Conservation (phyloP, 441 rosid genomes). For the Flueggea neowawraea region DNA sequence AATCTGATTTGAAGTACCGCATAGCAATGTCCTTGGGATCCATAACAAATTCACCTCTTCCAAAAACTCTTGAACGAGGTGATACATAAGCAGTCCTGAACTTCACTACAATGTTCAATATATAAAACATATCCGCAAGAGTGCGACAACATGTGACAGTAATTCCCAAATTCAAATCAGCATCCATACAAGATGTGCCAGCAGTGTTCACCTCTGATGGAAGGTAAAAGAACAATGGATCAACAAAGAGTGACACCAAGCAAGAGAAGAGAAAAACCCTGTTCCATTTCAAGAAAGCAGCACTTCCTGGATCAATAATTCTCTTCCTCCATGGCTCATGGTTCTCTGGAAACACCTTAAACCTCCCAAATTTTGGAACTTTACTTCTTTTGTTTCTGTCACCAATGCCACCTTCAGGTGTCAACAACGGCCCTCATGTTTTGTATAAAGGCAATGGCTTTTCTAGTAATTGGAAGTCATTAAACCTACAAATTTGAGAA, state of each 20-base stretch:
- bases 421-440: constrained; percentile 32
- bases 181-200: constrained; percentile 51
- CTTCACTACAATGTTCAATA: constrained; percentile 57
- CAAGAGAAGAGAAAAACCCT: constrained; percentile 75
- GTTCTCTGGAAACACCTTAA: constrained; percentile 54
- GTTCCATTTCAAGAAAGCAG: constrained; percentile 68
- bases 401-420: constrained; percentile 25
- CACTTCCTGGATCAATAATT: constrained; percentile 83
- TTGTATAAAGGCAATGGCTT: constrained; percentile 41
- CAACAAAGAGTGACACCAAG: constrained; percentile 70
- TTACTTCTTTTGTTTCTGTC: constrained; percentile 23
- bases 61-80: constrained; percentile 74
- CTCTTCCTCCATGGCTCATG: constrained; percentile 42
- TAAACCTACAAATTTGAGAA: constrained; percentile 34
- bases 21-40: constrained; percentile 60
- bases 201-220: constrained; percentile 48
- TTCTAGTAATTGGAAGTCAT: constrained; percentile 19
- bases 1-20: constrained; percentile 71
- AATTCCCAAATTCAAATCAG: constrained; percentile 68
- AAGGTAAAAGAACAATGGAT: constrained; percentile 79
- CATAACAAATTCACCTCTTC: constrained; percentile 90
- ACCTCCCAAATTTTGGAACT: constrained; percentile 42
- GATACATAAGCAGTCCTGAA: constrained; percentile 82
- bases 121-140: constrained; percentile 66
- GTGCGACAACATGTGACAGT: constrained; percentile 69